Evolutionary conservation across 805 yeast genomes (phyloP).

Genomic region (Wickerhamomyces xylosicus): DNA sequence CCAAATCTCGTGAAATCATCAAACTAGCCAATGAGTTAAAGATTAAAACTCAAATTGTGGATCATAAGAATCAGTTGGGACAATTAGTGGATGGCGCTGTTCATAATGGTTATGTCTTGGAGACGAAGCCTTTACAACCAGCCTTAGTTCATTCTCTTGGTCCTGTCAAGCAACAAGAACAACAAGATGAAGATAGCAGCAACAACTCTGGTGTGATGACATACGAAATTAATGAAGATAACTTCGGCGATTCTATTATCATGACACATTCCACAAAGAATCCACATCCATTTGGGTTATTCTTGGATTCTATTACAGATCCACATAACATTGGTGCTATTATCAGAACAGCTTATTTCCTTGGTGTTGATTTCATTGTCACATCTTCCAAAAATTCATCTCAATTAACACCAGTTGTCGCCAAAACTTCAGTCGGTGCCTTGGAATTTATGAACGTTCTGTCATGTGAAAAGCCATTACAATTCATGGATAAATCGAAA

Average conservation of each 20-base stretch:
- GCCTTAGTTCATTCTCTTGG: constrained; percentile 21
- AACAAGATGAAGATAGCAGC: not conserved
- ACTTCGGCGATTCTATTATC: constrained; percentile 17
- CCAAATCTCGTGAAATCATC: constrained; percentile 31
- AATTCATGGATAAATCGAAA: constrained; percentile 47
- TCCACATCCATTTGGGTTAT: constrained; percentile 57
- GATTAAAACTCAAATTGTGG: constrained; percentile 8
- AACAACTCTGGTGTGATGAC: not conserved
- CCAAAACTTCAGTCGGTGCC: constrained; percentile 80
- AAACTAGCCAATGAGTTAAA: constrained; percentile 31
- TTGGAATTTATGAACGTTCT: constrained; percentile 61
- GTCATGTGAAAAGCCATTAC: constrained; percentile 45
- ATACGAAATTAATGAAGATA: constrained; percentile 14
- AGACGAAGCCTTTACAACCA: constrained; percentile 42
- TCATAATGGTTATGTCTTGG: constrained; percentile 73
- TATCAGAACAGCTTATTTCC: constrained; percentile 64
- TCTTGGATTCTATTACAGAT: constrained; percentile 71
- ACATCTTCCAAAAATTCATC: constrained; percentile 65
- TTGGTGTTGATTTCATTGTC: constrained; percentile 75
- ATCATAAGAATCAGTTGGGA: constrained; percentile 40
- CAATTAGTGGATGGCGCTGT: constrained; percentile 54
- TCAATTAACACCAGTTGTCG: constrained; percentile 64
- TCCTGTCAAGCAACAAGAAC: not conserved
- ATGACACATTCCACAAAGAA: constrained; percentile 14
- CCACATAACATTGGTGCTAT: constrained; percentile 87